Evolutionary conservation across 73 alveolate genomes (phyloP), one percentile per base, ranked within the genome.

Genomic region (Paramecium biaurelia): DNA sequence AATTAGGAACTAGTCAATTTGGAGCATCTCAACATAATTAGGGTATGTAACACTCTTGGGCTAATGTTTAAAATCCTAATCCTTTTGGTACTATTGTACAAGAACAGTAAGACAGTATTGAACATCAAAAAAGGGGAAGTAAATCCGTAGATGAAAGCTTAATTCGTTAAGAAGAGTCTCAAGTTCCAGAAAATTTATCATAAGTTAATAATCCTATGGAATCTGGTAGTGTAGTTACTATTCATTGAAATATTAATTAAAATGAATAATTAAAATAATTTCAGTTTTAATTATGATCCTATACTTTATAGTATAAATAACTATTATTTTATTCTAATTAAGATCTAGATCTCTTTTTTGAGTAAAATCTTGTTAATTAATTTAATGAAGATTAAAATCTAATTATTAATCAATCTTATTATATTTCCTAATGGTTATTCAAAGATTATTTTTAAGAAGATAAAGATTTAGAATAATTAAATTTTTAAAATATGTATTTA

Each of bases 161-260:
- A 9, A 79, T 79, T 14, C 18, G 49, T n/a, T 34, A 41, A 24
- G 90, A 47, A 43, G 90, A 79, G n/a, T 72, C 86, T 34, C n/a
- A 72, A 38, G 35, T 72, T 9, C 86, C 86, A 10, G 86, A 72
- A 32, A 72, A 32, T 11, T 37, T 72, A 11, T 35, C 59, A 3
- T 15, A 72, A 72, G 63, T 72, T n/a, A 72, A 72, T 72, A 72
- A 72, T 37, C 86, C 86, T n/a, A 67, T 67, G 84, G 84, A 67
- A 23, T 30, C 49, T 67, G 84, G 84, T 12, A 67, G 84, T 67
- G 84, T 67, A 7, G 45, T 67, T 67, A 53, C 68, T n/a, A 53
- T 53, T 18, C 28, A 53, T 53, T 53, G 68, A 53, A 14, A 47
- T 47, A 47, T 45, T 47, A 15, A 47, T 15, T 47, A 15, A 47